Percentiles rank a stretch among this genome's conserved stretches.
These are phyloP conservation scores for Ploettnerulaceae sp. DNA, from an alignment of 2,329 filamentous ascomycete genomes.

Conservation along the genomic window DNA sequence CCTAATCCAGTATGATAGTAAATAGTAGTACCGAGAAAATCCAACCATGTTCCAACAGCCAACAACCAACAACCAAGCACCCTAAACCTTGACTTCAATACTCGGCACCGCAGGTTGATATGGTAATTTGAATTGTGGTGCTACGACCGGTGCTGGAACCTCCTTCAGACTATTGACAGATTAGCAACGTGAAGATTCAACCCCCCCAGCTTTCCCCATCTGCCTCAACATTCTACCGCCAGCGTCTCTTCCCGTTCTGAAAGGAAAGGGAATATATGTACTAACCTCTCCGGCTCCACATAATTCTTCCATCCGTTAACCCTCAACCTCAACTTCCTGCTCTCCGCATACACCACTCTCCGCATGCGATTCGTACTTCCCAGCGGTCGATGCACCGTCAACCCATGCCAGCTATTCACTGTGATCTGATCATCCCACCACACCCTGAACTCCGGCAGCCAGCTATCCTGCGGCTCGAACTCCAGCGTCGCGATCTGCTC, in stretches of 20 bases:
- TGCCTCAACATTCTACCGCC: too few relatives aligned
- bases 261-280: too few relatives aligned
- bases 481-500: constrained; percentile 19
- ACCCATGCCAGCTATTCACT: constrained; percentile 17
- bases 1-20: too few relatives aligned
- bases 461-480: constrained; percentile 20
- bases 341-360: constrained; percentile 21
- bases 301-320: constrained; percentile 22
- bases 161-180: constrained; percentile 2
- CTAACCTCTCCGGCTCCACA: constrained; percentile 18
- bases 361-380: constrained; percentile 20
- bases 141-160: constrained; percentile 7
- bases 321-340: constrained; percentile 19
- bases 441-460: constrained; percentile 17
- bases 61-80: background rate
- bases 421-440: constrained; percentile 24
- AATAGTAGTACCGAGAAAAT: too few relatives aligned
- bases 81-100: constrained; percentile 2
- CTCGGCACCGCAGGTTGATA: constrained; percentile 12
- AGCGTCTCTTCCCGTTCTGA: too few relatives aligned
- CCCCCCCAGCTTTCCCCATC: too few relatives aligned
- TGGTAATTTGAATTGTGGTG: constrained; percentile 7
- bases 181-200: too few relatives aligned
- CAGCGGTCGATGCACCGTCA: constrained; percentile 18
- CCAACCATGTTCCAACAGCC: too few relatives aligned